These are phyloP conservation scores for Trichophaea hybrida DNA, from an alignment of 2,329 filamentous ascomycete genomes.

Conservation along the genomic window DNA sequence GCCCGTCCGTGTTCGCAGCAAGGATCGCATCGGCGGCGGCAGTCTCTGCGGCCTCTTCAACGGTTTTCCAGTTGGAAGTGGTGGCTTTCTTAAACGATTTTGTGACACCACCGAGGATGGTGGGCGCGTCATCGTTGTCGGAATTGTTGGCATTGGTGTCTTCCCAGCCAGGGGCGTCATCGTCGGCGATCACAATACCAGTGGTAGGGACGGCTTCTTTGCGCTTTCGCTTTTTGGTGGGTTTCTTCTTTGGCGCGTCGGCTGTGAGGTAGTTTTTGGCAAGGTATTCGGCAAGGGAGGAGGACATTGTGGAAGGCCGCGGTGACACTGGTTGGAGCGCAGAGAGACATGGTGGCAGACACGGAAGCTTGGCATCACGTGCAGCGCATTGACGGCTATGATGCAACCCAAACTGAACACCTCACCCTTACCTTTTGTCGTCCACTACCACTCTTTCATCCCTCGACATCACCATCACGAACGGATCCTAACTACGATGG, in stretches of 20 bases:
- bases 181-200: constrained; percentile 51
- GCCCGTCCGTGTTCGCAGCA: constrained; percentile 37
- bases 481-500: constrained; percentile 8
- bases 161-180: constrained; percentile 44
- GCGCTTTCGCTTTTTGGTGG: constrained; percentile 48
- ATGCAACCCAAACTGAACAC: neutral
- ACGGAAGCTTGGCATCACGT: too few species aligned
- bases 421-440: neutral
- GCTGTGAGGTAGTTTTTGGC: constrained; percentile 74
- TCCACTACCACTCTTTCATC: neutral
- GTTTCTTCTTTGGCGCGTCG: constrained; percentile 41
- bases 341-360: neutral
- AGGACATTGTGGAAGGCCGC: constrained; percentile 34
- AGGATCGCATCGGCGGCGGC: constrained; percentile 68
- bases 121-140: constrained; percentile 41
- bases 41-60: constrained; percentile 43
- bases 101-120: constrained; percentile 30
- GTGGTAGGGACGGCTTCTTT: constrained; percentile 33
- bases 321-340: neutral
- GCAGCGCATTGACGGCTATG: neutral
- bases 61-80: constrained; percentile 64
- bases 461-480: neutral
- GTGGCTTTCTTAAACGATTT: constrained; percentile 55
- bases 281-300: constrained; percentile 63
- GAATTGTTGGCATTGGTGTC: constrained; percentile 39